Percentiles rank a stretch among this genome's conserved stretches.
Evolutionary conservation across 169 alveolate species (phyloP).

Genomic region (Plasmodium berghei): DNA sequence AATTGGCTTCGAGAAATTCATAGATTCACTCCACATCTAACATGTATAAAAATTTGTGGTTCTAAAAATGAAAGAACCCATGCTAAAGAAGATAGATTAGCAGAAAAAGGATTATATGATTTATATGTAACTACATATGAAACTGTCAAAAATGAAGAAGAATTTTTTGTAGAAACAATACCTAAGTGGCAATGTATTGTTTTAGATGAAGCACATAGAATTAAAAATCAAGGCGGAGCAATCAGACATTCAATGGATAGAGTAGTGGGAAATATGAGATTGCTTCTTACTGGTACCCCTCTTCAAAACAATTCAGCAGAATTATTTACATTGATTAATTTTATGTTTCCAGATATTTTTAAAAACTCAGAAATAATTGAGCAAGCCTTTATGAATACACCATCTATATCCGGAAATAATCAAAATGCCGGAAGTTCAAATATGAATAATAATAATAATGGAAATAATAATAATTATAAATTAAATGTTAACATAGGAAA

Average conservation of each 20-base stretch:
- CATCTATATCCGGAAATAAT: constrained; percentile 7
- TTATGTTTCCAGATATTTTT: constrained; percentile 98
- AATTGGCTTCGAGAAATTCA: constrained; percentile 96
- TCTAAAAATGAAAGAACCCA: constrained; percentile 89
- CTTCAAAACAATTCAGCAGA: constrained; percentile 95
- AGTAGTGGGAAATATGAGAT: constrained; percentile 90
- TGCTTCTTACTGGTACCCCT: constrained; percentile 97
- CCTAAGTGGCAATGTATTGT: constrained; percentile 96
- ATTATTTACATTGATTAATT: constrained; percentile 94
- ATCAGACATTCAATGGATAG: constrained; percentile 94
- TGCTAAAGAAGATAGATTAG: constrained; percentile 90
- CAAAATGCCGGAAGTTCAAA: constrained; percentile 6
- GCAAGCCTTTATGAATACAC: constrained; percentile 86
- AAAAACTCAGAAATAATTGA: constrained; percentile 95
- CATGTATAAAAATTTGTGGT: constrained; percentile 91
- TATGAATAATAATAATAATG: constrained; percentile 29
- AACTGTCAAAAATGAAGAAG: constrained; percentile 93
- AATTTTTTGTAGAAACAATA: constrained; percentile 89
- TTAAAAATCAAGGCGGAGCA: constrained; percentile 96
- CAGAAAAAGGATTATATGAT: constrained; percentile 90
- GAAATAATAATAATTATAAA: constrained; percentile 3
- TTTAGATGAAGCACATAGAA: constrained; percentile 99
- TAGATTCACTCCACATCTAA: constrained; percentile 91
- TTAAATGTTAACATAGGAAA: constrained; percentile 35
- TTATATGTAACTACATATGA: constrained; percentile 94